These are phyloP conservation scores for Blastomyces emzantsi DNA, from an alignment of 2,329 filamentous ascomycete species.

Conservation along the genomic window DNA sequence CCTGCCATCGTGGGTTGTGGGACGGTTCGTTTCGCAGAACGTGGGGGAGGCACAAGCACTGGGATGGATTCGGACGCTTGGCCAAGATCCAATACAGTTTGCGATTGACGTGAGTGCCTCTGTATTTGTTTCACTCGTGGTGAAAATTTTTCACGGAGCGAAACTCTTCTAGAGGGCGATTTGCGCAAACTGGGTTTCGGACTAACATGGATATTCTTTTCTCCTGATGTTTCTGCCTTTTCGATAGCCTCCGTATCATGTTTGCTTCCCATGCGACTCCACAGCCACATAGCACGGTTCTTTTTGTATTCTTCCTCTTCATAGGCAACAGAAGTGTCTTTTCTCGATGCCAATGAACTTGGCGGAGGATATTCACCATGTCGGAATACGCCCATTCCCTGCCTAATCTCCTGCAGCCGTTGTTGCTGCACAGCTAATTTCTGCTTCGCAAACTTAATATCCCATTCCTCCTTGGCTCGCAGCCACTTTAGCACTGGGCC, in stretches of 20 bases:
- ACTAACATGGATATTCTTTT: neutral
- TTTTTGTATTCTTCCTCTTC: slow-evolving; percentile 49
- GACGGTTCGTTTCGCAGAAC: neutral
- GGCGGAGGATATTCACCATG: slow-evolving; percentile 71
- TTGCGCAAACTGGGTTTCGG: neutral
- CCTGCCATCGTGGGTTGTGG: too few species aligned
- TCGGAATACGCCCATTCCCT: slow-evolving; percentile 62
- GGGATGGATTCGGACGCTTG: slow-evolving; percentile 16
- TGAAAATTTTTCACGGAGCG: neutral
- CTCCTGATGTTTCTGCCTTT: slow-evolving; percentile 4
- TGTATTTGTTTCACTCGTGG: slow-evolving; percentile 6
- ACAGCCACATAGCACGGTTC: slow-evolving; percentile 70
- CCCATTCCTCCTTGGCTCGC: slow-evolving; percentile 61
- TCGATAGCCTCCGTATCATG: slow-evolving; percentile 68
- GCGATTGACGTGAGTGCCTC: slow-evolving; percentile 1
- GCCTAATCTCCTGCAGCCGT: slow-evolving; percentile 61
- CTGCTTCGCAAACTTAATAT: slow-evolving; percentile 59
- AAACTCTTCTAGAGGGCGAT: neutral
- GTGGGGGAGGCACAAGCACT: neutral
- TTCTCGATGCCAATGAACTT: slow-evolving; percentile 61
- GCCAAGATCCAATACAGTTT: slow-evolving; percentile 20
- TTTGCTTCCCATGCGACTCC: slow-evolving; percentile 81
- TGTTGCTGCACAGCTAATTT: slow-evolving; percentile 65
- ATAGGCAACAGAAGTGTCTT: slow-evolving; percentile 33
- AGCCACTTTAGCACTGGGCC: slow-evolving; percentile 79